Evolutionary conservation across 257 asterid genomes (phyloP), one percentile per base, ranked within the genome.

Genomic region (Knoxia roxburghii): DNA sequence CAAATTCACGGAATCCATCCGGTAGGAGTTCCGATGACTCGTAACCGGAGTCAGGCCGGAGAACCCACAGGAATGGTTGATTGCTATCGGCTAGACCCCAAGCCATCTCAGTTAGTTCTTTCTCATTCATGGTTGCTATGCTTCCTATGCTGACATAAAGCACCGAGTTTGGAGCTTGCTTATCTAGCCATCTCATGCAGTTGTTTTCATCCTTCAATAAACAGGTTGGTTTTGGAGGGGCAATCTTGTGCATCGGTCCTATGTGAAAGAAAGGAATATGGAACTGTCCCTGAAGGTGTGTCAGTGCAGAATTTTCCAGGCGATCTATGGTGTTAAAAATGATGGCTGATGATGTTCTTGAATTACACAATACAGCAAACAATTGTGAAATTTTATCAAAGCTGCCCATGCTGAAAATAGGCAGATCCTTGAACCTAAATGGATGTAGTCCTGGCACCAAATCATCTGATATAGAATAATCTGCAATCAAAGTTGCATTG

Each of bases 81-180:
- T 32, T 32, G 24, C 77, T 73, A 8, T 33, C 51, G 7, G 68
- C 65, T 3, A 73, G 40, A 4, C 64, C 72, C 73, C 72, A 59
- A 4, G 69, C 77, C n/a, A 60, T 73, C 54, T 73, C 72, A 0
- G 20, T n/a, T 18, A 73, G 35, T 24, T 73, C 77, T 35, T 46
- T 21, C 8, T 41, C 32, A 0, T 51, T 51, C 37, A 57, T 6
- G 6, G 32, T 30, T 2, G 72, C 72, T 2, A 73, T 4, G 53
- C 68, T 73, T 4, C 77, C 77, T 0, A 67, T 24, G 72, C 77
- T 73, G 0, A 66, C 68, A 29, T 58, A 73, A 3, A 73, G 30
- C 7, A 67, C 77, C 2, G 73, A 73, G 0, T 50, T 40, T 2
- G 69, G 54, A 26, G 59, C 64, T 67, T 67, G 77, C 29, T 59